Conservation (phyloP, 805 yeast genomes). For the Starmerella stigmatis region DNA sequence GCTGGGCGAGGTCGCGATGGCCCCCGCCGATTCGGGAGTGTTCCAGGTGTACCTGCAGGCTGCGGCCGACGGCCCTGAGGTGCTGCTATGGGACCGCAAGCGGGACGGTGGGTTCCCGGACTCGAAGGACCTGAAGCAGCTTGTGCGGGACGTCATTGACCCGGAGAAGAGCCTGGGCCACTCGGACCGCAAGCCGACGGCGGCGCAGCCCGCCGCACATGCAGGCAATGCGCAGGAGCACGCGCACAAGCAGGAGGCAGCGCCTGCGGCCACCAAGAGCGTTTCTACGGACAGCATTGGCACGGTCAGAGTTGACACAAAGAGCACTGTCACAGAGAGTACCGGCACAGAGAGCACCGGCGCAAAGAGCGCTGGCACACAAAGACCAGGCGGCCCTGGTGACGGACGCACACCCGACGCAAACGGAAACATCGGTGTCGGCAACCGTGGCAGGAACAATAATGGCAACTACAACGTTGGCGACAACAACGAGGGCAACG, state of each 20-base stretch:
- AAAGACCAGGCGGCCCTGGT: not conserved
- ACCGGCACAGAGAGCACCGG: too few relatives aligned
- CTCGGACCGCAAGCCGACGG: slow-evolving; percentile 36
- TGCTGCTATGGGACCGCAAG: slow-evolving; percentile 51
- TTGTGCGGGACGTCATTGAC: slow-evolving; percentile 48
- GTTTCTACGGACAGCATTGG: too few relatives aligned
- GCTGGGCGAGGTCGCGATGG: slow-evolving; percentile 45
- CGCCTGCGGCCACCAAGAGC: too few relatives aligned
- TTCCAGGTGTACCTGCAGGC: slow-evolving; percentile 48
- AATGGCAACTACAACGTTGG: not conserved
- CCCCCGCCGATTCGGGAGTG: slow-evolving; percentile 43
- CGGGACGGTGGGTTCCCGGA: slow-evolving; percentile 67
- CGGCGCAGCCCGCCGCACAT: slow-evolving; percentile 1
- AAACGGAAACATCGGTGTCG: not conserved
- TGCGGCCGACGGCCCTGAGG: slow-evolving; percentile 29
- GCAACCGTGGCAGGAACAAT: not conserved
- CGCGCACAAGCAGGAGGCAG: too few relatives aligned
- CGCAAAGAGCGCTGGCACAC: too few relatives aligned
- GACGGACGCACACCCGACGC: not conserved
- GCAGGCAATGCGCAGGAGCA: too few relatives aligned
- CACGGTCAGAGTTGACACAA: too few relatives aligned
- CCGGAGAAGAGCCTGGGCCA: slow-evolving; percentile 54
- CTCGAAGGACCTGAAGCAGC: slow-evolving; percentile 62
- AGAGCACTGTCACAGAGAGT: too few relatives aligned
- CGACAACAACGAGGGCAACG: not conserved